Conservation (phyloP, 2,329 filamentous ascomycete species). For the Phialophora macrospora region DNA sequence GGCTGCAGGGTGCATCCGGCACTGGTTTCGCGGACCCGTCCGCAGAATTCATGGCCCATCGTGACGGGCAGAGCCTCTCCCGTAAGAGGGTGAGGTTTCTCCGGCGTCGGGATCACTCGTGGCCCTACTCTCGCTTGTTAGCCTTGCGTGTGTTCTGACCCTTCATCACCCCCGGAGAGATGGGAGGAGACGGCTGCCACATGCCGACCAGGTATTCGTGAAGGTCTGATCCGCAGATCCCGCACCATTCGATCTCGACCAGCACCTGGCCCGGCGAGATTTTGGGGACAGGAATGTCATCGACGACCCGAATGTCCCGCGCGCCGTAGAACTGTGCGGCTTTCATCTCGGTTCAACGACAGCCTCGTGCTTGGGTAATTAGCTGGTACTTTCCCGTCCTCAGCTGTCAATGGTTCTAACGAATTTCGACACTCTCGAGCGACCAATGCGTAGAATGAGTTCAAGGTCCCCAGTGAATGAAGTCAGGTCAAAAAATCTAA, state of each 20-base stretch:
- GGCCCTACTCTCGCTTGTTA: slow-evolving; percentile 11
- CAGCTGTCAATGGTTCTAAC: too few relatives aligned
- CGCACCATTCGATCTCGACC: slow-evolving; percentile 26
- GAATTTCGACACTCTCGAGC: too few relatives aligned
- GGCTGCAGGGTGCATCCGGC: background rate
- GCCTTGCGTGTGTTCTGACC: slow-evolving; percentile 1
- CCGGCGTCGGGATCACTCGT: background rate
- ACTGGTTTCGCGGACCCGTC: background rate
- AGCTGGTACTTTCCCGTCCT: too few relatives aligned
- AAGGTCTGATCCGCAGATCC: slow-evolving; percentile 20
- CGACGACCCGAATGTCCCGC: slow-evolving; percentile 14
- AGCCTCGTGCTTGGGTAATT: too few relatives aligned
- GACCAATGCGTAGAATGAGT: too few relatives aligned
- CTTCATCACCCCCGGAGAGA: background rate
- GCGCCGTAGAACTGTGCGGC: slow-evolving; percentile 14
- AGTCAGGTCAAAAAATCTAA: too few relatives aligned
- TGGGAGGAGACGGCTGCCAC: background rate
- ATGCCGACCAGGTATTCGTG: slow-evolving; percentile 35
- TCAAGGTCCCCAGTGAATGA: too few relatives aligned
- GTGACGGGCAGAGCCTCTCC: slow-evolving; percentile 14
- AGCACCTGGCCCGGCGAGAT: slow-evolving; percentile 24
- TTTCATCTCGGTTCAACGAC: slow-evolving; percentile 4
- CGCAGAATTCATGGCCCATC: slow-evolving; percentile 25
- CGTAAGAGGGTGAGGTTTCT: slow-evolving; percentile 4
- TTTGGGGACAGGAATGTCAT: slow-evolving; percentile 10